Evolutionary conservation across 345 rosid genomes (phyloP).

Genomic region (Boechera divaricarpa): DNA sequence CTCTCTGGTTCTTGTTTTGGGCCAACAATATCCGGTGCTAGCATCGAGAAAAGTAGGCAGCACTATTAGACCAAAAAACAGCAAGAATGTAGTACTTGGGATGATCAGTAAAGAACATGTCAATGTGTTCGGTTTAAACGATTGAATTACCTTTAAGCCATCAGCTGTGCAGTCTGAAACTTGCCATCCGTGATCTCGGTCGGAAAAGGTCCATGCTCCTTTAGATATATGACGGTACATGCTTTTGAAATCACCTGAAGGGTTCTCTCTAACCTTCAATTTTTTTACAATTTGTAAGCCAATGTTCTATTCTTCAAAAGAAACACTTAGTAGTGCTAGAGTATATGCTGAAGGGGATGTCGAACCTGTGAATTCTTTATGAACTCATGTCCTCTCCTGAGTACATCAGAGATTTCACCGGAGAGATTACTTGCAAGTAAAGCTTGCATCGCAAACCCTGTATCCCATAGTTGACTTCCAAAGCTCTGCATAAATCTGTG

Average conservation of each 20-base stretch:
- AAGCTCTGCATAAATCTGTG: constrained; percentile 47
- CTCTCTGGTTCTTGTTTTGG: constrained; percentile 51
- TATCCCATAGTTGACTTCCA: constrained; percentile 75
- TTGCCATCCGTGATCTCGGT: constrained; percentile 77
- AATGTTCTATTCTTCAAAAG: neutral
- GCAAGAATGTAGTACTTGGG: constrained; percentile 2
- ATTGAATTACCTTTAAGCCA: constrained; percentile 54
- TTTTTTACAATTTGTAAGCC: neutral
- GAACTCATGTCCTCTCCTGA: constrained; percentile 50
- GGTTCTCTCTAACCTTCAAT: constrained; percentile 32
- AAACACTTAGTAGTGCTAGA: neutral
- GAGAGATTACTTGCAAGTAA: constrained; percentile 49
- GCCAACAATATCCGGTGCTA: constrained; percentile 62
- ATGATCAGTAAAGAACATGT: constrained; percentile 18
- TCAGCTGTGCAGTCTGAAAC: constrained; percentile 81
- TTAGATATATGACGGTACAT: constrained; percentile 72
- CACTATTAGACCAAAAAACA: constrained; percentile 42
- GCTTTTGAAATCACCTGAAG: constrained; percentile 54
- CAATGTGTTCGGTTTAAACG: neutral
- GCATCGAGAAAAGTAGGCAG: constrained; percentile 51
- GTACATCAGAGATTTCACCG: constrained; percentile 46
- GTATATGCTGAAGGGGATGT: neutral
- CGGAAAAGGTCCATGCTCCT: constrained; percentile 79
- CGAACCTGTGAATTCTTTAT: constrained; percentile 61
- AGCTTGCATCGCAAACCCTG: constrained; percentile 54